Base-by-base conservation (phyloP, 2,329 filamentous ascomycete species). In the Alternaria postmessia region DNA sequence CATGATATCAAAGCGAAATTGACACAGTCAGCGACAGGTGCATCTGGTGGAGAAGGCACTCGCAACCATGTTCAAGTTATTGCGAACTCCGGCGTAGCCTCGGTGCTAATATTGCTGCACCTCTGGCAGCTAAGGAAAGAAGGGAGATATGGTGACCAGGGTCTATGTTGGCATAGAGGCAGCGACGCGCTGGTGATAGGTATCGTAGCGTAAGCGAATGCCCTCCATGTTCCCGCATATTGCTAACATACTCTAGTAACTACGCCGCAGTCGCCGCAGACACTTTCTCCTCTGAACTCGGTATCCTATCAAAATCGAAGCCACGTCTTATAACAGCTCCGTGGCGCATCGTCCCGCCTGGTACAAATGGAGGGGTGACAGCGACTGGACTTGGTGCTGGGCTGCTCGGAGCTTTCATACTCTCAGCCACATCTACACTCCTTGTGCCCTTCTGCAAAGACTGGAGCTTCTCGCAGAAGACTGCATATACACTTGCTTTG, bases 361-460 rank as follows among this genome's bases (percentile, higher is more conserved):
- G 95, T 51, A 98, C 95, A 42, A 99, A 99, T 75, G 95, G 95
- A 32, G 95, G 94, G 16, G 92, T 99, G 8, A 96, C 93, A 0
- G 68, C 88, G 0, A 82, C 87, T 46, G 95, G 95, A 0, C 81
- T 97, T 0, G 80, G 83, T 0, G 92, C 93, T 2, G 94, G 93
- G 1, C 76, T 91, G 20, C 75, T 91, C 1, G 94, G 94, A 3
- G 89, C 92, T 9, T 85, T 91, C 39, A 79, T 85, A 57, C 84
- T 94, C 47, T 88, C 94, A 6, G 83, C 90, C 24, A 87, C 88
- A 0, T 86, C 92, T 3, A 83, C 89, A 46, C 64, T 91, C 8
- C 84, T 94, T 49, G 75, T 94, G 22, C 92, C 92, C 0, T 86
- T 92, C 65, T 95, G 91, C 73, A 79, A 80, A 62, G 73, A 68